Base-by-base conservation (phyloP, 2,329 filamentous ascomycete species). In the Paecilomyces fulvus region DNA sequence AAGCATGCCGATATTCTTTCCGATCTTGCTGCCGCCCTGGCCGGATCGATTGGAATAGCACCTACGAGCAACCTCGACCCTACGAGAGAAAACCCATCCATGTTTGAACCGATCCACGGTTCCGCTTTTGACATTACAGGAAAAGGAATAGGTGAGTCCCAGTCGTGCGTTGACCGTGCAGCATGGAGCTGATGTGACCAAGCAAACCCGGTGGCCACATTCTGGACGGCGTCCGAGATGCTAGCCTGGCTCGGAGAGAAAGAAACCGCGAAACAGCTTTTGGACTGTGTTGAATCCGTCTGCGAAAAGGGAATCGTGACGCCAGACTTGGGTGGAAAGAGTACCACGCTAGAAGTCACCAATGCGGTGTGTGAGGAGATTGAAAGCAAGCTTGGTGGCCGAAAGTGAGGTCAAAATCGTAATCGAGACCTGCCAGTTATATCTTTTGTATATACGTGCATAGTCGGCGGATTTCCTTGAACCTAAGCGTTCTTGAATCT, bases 221-320 rank as follows among this genome's bases (percentile, higher is more conserved):
- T 87, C 67, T 88, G 85, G 86, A 85, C 84, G 0, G 84, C 82
- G 0, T 83, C 84, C 4, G 86, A 87, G 75, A 83, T 89, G 81
- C 75, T 87, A 11, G 72, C 78, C 46, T 86, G 84, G 79, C 67
- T 87, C n/a, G 84, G 84, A 0, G 73, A 84, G 57, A 76, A 79
- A 31, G 73, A 78, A 3, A 83, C 83, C 0, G 81, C 83, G 0
- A 78, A 81, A 56, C 70, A 73, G 49, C 70, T 87, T 21, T 79
- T 87, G 71, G 75, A 79, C 52, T 80, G 80, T 21, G 79, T 86
- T 11, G 84, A 87, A 67, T 80, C 80, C 58, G 83, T 86, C 12
- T 82, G 80, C 9, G 80, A 80, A 17, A 65, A 74, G 23, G 78
- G 78, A 0, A 67, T 84, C 31, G 74, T 80, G 59, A 87, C 84